These are phyloP conservation scores for Leishmania arabica DNA, from an alignment of 208 protist genomes.

Conservation along the genomic window DNA sequence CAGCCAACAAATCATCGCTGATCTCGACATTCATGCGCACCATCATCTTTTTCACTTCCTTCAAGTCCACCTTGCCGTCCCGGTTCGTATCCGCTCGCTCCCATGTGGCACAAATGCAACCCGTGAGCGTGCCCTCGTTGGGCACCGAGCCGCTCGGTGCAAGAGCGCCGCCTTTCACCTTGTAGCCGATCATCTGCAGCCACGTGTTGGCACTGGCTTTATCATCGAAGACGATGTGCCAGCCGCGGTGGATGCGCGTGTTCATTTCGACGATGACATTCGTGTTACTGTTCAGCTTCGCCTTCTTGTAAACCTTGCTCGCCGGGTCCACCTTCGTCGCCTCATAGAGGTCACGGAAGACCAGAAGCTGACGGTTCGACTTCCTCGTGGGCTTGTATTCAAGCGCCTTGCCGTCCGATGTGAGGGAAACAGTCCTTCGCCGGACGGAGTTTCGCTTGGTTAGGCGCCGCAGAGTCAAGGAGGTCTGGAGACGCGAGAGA, in stretches of 20 bases:
- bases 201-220: slow-evolving; percentile 29
- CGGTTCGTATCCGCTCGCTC: slow-evolving; percentile 46
- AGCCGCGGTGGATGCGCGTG: slow-evolving; percentile 30
- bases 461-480: slow-evolving; percentile 24
- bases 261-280: slow-evolving; percentile 55
- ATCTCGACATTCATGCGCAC: slow-evolving; percentile 52
- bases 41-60: slow-evolving; percentile 56
- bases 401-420: slow-evolving; percentile 35
- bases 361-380: slow-evolving; percentile 31
- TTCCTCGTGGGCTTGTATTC: slow-evolving; percentile 61
- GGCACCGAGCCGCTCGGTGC: slow-evolving; percentile 7
- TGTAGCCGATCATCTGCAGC: slow-evolving; percentile 46
- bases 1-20: slow-evolving; percentile 18
- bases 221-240: slow-evolving; percentile 41
- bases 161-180: slow-evolving; percentile 18
- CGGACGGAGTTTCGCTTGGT: slow-evolving; percentile 18
- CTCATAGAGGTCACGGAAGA: slow-evolving; percentile 58
- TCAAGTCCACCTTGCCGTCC: slow-evolving; percentile 44
- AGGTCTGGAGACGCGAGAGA: slow-evolving; percentile 15
- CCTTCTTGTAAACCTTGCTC: slow-evolving; percentile 48
- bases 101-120: slow-evolving; percentile 47
- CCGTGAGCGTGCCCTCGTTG: slow-evolving; percentile 28
- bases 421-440: slow-evolving; percentile 33
- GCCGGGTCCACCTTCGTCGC: slow-evolving; percentile 40
- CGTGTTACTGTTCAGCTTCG: slow-evolving; percentile 32